Evolutionary conservation across 1,139 yeast genomes (phyloP), one percentile per base, ranked within the genome.

Genomic region (Nakaseomyces delphensis): DNA sequence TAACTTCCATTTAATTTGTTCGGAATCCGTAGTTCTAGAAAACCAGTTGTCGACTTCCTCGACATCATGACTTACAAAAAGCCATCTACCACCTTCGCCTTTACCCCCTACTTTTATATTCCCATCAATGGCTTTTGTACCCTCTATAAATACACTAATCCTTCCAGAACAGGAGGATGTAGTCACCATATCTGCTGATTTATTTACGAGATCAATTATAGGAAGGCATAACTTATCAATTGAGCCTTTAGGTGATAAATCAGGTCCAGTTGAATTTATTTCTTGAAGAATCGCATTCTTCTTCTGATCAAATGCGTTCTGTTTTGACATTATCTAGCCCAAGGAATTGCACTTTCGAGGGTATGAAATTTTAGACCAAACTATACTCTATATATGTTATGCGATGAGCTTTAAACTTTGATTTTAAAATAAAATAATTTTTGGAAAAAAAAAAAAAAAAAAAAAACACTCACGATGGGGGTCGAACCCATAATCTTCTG

Each of bases 141-240:
- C 95, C 57, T 84, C 95, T 3, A 81, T 62, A 56, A 82, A 85
- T 0, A 85, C 86, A 43, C 89, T 79, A 1, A 85, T 81, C 56
- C 96, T 66, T 1, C 96, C 96, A 0, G 95, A 83, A 51, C 96
- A 85, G 11, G 93, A 81, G 1, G 94, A 83, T 0, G 95, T 84
- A 2, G 95, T 85, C 7, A 85, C 91, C 79, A 83, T 74, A 52
- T 82, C 77, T 0, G 63, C 54, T 50, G 77, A 76, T 1, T 71
- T 52, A 54, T 85, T 85, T 52, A 85, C 81, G 28, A 79, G 62
- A 15, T 74, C 61, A 45, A 85, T 83, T 19, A 85, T 70, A 1
- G 95, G 95, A 14, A 80, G 55, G 50, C 94, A 79, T 29, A 72
- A 66, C 41, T 65, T 76, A 63, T 85, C 96, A 13, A 85, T 78